Percentiles rank a stretch among this genome's conserved stretches.
Conservation (phyloP, 805 yeast species). For the Cyberlindnera meyerae region DNA sequence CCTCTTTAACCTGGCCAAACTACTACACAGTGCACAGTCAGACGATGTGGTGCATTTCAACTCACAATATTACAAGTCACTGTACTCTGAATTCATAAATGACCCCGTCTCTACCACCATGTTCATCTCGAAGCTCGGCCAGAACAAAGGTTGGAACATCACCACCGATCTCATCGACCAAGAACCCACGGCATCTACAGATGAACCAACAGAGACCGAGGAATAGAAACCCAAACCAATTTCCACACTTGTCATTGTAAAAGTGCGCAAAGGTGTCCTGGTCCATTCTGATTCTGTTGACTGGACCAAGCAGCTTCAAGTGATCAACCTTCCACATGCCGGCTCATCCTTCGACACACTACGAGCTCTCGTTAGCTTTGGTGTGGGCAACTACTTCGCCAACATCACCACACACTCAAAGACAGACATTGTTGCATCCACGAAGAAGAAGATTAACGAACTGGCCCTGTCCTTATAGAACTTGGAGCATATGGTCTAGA, state of each 20-base stretch:
- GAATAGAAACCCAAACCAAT: conserved; percentile 1
- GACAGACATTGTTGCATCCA: conserved; percentile 35
- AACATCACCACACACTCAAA: conserved; percentile 30
- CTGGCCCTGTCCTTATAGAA: conserved; percentile 62
- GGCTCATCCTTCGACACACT: conserved; percentile 43
- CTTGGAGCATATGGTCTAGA: conserved; percentile 59
- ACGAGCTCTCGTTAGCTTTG: conserved; percentile 55
- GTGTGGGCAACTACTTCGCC: conserved; percentile 68
- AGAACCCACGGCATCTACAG: conserved; percentile 1
- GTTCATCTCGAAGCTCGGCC: conserved; percentile 19
- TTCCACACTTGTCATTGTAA: conserved; percentile 38
- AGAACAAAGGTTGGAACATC: conserved; percentile 13
- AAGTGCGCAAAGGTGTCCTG: conserved; percentile 33
- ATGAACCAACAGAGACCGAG: background rate
- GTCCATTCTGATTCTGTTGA: conserved; percentile 10
- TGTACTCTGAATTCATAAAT: conserved; percentile 18
- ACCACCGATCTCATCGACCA: conserved; percentile 10
- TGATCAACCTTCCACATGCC: conserved; percentile 30
- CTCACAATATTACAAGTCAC: conserved; percentile 10
- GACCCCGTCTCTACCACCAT: conserved; percentile 23
- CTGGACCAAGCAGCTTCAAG: conserved; percentile 31
- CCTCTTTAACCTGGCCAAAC: conserved; percentile 26
- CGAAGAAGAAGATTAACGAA: conserved; percentile 65
- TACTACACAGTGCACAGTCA: conserved; percentile 26
- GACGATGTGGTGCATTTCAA: conserved; percentile 27